These are phyloP conservation scores for Bipolaris victoriae DNA, from an alignment of 2,329 filamentous ascomycete genomes.

Conservation along the genomic window DNA sequence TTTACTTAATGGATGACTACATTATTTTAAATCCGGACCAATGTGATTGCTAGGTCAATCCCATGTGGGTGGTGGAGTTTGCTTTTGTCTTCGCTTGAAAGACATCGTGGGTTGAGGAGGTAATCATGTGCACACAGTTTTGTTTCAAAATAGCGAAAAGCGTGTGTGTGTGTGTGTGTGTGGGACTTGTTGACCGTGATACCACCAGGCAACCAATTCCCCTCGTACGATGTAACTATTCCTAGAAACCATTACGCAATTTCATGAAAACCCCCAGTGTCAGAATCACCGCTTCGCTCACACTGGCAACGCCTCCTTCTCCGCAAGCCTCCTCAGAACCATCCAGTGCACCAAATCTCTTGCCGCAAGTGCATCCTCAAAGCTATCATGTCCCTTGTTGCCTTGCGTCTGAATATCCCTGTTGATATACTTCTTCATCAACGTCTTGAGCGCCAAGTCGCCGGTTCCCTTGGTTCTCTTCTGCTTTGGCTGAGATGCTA, in stretches of 20 bases:
- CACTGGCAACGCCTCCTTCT: neutral
- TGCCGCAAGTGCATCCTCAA: conserved; percentile 88
- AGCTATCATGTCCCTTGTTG: conserved; percentile 75
- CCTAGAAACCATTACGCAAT: neutral
- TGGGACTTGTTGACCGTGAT: no score
- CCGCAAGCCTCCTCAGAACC: conserved; percentile 23
- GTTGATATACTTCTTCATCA: conserved; percentile 79
- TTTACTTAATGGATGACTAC: neutral
- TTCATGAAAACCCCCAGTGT: neutral
- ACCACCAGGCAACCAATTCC: neutral
- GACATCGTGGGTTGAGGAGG: no score
- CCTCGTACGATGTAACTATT: neutral
- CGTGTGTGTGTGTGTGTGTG: no score
- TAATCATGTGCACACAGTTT: no score
- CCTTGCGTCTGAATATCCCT: conserved; percentile 83
- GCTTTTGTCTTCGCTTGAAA: no score
- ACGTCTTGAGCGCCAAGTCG: conserved; percentile 68
- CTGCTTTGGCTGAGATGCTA: conserved; percentile 5
- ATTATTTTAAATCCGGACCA: no score
- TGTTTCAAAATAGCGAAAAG: no score
- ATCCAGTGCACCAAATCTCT: conserved; percentile 92
- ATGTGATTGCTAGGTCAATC: no score
- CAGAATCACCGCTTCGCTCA: neutral
- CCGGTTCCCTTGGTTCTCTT: conserved; percentile 9
- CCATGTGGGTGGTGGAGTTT: no score